Base-by-base conservation (phyloP, 2,329 filamentous ascomycete species). In the Fusarium nematophilum region DNA sequence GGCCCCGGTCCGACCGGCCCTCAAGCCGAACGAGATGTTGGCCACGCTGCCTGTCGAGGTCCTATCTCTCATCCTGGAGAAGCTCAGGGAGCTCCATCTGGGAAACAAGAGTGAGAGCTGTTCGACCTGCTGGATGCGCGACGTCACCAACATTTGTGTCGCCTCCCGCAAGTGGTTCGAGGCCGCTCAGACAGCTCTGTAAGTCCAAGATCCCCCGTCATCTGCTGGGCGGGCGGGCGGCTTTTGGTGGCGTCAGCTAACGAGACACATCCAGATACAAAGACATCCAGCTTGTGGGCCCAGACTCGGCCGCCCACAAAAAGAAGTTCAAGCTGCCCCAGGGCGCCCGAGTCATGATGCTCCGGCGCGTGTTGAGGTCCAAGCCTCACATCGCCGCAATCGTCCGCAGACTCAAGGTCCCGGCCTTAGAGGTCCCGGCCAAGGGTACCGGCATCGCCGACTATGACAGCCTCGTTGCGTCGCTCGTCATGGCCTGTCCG, bases 61-160 rank as follows among this genome's bases (percentile, higher is more conserved):
- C 2, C 70, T 89, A 38, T 78, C 82, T 45, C 72, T 85, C 27
- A 82, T 88, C n/a, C 66, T 88, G 27, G 78, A 78, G 31, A 78
- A 82, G 48, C 72, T 89, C 14, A 83, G 79, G 66, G 73, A 76
- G 30, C 69, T 79, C 11, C 86, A 89, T 66, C 67, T 87, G 10
- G 72, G 70, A 6, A 67, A 72, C 11, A 73, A 74, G 3, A 83
- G 79, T 59, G 72, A 74, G 27, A 86, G 84, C 70, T 89, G 86
- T 67, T 80, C 85, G 13, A 88, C 86, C 14, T 89, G 86, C 70
- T 87, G 84, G 83, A 86, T 87, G 83, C 79, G 86, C 42, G 86
- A 89, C 64, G 73, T 82, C 25, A 83, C 80, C 62, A 80, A 79
- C 34, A 69, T 87, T 33, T 78, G 81, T 9, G 52, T 85, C 9